Evolutionary conservation across 306 rosid species (phyloP).

Genomic region (Hippophae gyantsensis): DNA sequence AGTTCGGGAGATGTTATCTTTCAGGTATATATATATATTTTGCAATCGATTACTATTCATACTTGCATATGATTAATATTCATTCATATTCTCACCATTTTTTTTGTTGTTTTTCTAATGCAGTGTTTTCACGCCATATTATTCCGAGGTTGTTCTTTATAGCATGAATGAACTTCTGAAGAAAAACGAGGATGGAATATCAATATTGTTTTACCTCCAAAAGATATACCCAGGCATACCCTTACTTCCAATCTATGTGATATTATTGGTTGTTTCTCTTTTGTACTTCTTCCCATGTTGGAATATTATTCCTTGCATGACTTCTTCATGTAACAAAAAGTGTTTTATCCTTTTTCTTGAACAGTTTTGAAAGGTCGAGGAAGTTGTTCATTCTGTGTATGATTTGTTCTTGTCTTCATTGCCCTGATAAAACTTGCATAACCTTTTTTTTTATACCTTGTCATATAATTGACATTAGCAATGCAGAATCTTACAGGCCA

Average conservation of each 20-base stretch:
- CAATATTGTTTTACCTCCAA: constrained; percentile 81
- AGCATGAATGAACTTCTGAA: constrained; percentile 67
- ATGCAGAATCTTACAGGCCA: too few species aligned
- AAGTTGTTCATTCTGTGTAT: too few species aligned
- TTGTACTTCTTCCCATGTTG: too few species aligned
- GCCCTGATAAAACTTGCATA: too few species aligned
- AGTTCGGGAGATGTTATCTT: constrained; percentile 74
- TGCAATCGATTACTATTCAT: background rate
- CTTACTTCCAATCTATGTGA: background rate
- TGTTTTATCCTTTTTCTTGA: too few species aligned
- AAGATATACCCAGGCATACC: constrained; percentile 71
- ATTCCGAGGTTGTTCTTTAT: constrained; percentile 87
- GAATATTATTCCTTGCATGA: too few species aligned
- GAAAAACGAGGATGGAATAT: constrained; percentile 94
- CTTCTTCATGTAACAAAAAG: too few species aligned
- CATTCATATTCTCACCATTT: constrained; percentile 16
- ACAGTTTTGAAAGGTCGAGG: too few species aligned
- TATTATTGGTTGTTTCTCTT: too few species aligned
- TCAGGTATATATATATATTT: constrained; percentile 39
- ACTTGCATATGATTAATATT: constrained; percentile 9
- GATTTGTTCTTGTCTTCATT: too few species aligned
- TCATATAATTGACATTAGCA: too few species aligned
- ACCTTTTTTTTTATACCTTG: too few species aligned
- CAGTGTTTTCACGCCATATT: constrained; percentile 96
- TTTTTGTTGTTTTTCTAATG: constrained; percentile 22